Evolutionary conservation across 23 red algal species (phyloP).

Genomic region (Gracilaria vermiculophylla): DNA sequence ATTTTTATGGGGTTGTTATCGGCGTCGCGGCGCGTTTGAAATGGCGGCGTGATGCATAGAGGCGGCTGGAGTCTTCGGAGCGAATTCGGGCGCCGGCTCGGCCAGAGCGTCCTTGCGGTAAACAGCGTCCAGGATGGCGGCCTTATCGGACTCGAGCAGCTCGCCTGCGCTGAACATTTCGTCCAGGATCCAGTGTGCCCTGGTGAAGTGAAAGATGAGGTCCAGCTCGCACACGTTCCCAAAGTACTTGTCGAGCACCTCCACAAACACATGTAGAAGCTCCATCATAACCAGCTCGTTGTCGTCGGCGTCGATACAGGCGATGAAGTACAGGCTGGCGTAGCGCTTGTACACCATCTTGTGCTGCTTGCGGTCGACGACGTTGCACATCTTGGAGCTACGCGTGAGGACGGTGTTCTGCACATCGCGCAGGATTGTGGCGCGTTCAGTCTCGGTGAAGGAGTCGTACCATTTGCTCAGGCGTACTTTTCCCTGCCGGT

Average conservation of each 20-base stretch:
- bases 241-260: slow-evolving; percentile 96
- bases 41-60: neutral
- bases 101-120: slow-evolving; percentile 30
- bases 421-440: slow-evolving; percentile 75
- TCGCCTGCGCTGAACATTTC: slow-evolving; percentile 92
- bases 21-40: too few relatives aligned
- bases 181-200: slow-evolving; percentile 89
- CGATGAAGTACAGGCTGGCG: slow-evolving; percentile 88
- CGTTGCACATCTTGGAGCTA: slow-evolving; percentile 86
- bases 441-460: slow-evolving; percentile 63
- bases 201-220: slow-evolving; percentile 94
- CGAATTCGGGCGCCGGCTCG: slow-evolving; percentile 64
- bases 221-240: slow-evolving; percentile 98
- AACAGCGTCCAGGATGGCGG: slow-evolving; percentile 56
- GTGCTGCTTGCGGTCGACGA: slow-evolving; percentile 60
- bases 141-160: slow-evolving; percentile 79
- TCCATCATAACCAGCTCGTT: slow-evolving; percentile 94
- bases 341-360: slow-evolving; percentile 95
- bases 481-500: slow-evolving; percentile 92
- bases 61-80: neutral
- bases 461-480: slow-evolving; percentile 96
- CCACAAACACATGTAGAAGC: slow-evolving; percentile 89
- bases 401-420: slow-evolving; percentile 66
- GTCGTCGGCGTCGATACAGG: slow-evolving; percentile 63
- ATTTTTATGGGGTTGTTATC: too few relatives aligned